Percentiles rank a stretch among this genome's conserved stretches.
phyloP scores from a whole-genome alignment of 2,329 filamentous ascomycete species.

The Tolypocladium tundrense region DNA sequence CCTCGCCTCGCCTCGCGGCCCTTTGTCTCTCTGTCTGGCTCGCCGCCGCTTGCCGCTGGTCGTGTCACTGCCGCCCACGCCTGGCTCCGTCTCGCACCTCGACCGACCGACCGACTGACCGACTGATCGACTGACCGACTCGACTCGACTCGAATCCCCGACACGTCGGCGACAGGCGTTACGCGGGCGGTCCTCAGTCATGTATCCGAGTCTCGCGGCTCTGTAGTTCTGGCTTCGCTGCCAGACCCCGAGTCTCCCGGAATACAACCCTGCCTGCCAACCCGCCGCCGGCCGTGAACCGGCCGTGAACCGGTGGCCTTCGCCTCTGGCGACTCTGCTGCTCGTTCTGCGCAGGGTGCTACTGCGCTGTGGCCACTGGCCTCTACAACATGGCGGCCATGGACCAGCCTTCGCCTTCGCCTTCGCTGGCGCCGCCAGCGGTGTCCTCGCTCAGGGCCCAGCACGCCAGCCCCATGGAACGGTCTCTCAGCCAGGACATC shows the following conservation, averaged over 20 bases:
- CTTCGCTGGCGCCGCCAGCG: conserved; percentile 39
- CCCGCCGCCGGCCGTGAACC: not conserved
- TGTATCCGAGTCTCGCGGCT: conserved; percentile 32
- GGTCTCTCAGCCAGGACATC: conserved; percentile 77
- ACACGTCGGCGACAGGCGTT: conserved; percentile 13
- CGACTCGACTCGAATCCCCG: not conserved
- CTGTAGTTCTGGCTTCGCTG: conserved; percentile 38
- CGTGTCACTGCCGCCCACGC: not conserved
- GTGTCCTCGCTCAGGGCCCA: conserved; percentile 41
- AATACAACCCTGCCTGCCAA: not conserved
- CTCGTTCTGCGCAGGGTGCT: not conserved
- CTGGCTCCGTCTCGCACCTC: not conserved
- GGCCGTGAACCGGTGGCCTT: not conserved
- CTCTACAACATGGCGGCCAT: conserved; percentile 21
- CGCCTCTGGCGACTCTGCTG: not conserved
- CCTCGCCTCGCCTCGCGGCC: not conserved
- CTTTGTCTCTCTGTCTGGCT: not conserved
- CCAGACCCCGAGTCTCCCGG: conserved; percentile 26
- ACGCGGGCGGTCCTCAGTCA: conserved; percentile 27
- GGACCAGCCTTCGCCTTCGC: conserved; percentile 25
- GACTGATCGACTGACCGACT: not conserved
- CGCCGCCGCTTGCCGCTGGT: not conserved
- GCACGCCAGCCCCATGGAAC: conserved; percentile 43
- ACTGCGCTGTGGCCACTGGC: not conserved
- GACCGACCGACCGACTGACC: not conserved